Evolutionary conservation across 257 asterid genomes (phyloP).

Genomic region (Petrea volubilis): DNA sequence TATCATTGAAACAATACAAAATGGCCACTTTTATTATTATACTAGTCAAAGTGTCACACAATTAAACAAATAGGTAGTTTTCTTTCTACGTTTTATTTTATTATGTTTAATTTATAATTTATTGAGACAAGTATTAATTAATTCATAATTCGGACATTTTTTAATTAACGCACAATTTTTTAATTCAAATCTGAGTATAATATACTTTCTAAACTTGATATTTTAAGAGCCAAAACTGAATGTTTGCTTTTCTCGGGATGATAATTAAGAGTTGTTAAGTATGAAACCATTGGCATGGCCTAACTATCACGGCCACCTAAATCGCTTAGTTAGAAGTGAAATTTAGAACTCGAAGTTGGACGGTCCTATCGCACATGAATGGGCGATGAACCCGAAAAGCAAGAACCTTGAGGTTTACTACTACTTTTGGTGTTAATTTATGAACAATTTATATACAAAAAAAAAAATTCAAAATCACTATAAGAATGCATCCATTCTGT

Average conservation of each 20-base stretch:
- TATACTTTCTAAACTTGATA: neutral
- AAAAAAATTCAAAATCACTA: too few species aligned
- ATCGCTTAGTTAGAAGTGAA: slow-evolving; percentile 9
- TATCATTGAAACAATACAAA: too few species aligned
- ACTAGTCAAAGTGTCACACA: too few species aligned
- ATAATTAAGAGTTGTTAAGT: neutral
- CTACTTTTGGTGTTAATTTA: slow-evolving; percentile 10
- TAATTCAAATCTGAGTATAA: neutral
- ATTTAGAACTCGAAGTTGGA: neutral
- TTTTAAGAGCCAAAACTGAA: slow-evolving; percentile 6
- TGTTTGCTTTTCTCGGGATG: slow-evolving; percentile 35
- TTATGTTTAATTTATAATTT: too few species aligned
- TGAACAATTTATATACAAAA: too few species aligned
- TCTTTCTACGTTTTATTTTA: too few species aligned
- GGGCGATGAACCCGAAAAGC: slow-evolving; percentile 13
- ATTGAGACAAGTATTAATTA: too few species aligned
- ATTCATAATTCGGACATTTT: too few species aligned
- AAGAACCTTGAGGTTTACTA: slow-evolving; percentile 14
- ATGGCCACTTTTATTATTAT: too few species aligned
- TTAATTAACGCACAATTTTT: neutral
- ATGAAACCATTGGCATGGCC: slow-evolving; percentile 16
- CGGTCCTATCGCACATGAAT: slow-evolving; percentile 25
- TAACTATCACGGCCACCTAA: slow-evolving; percentile 15
- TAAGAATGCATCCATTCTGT: too few species aligned
- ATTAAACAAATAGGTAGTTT: too few species aligned